These are phyloP conservation scores for Trichophyton mentagrophytes DNA, from an alignment of 2,329 filamentous ascomycete species.

Conservation along the genomic window DNA sequence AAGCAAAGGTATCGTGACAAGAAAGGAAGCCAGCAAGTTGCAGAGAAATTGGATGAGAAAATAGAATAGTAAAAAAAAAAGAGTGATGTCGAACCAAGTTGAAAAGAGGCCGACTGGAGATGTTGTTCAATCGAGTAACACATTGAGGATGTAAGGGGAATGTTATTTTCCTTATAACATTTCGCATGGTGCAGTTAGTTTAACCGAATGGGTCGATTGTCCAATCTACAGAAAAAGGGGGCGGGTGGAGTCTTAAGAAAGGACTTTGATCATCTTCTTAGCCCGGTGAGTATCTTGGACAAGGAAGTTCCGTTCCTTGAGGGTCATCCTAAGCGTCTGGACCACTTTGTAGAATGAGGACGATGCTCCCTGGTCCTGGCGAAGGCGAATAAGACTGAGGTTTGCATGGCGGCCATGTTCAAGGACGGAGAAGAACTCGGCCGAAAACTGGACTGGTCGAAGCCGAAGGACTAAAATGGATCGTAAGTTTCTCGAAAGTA, in stretches of 20 bases:
- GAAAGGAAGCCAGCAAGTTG: not conserved
- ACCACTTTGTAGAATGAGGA: slow-evolving; percentile 78
- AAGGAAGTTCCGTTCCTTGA: slow-evolving; percentile 52
- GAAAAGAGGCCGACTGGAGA: not conserved
- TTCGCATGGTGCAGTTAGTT: not conserved
- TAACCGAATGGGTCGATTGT: not conserved
- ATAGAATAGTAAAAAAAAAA: not conserved
- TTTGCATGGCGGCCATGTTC: slow-evolving; percentile 67
- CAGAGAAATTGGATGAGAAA: not conserved
- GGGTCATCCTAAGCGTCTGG: slow-evolving; percentile 58
- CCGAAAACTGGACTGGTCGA: slow-evolving; percentile 77
- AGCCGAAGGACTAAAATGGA: slow-evolving; percentile 53
- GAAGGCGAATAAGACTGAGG: slow-evolving; percentile 71
- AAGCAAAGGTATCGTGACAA: not conserved
- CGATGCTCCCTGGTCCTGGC: slow-evolving; percentile 80
- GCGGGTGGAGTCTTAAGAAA: slow-evolving; percentile 11
- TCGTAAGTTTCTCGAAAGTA: not conserved
- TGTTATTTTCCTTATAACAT: not conserved
- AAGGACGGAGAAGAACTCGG: slow-evolving; percentile 77
- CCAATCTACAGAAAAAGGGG: not conserved
- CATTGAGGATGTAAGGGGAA: not conserved
- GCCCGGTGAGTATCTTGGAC: slow-evolving; percentile 54
- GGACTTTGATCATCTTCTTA: slow-evolving; percentile 50
- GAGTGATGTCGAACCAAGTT: not conserved
- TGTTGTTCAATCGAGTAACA: not conserved